Percentiles rank a stretch among this genome's conserved stretches.
Evolutionary conservation across 371 early-diverging fungal genomes (phyloP).

Genomic region (Haplosporangium sp.): DNA sequence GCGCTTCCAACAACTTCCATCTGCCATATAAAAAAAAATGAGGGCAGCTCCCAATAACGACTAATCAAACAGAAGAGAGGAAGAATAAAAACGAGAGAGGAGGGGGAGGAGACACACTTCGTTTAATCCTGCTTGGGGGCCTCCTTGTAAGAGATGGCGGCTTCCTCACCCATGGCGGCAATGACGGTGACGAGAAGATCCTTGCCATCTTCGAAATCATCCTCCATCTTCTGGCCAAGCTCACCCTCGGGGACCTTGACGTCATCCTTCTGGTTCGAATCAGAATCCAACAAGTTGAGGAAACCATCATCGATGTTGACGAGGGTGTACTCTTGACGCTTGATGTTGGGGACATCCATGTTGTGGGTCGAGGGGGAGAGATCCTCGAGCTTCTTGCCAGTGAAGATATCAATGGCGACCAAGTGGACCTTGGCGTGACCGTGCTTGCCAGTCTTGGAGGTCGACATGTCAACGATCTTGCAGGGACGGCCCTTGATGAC

Average conservation of each 20-base stretch:
- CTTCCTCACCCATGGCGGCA: constrained; percentile 96
- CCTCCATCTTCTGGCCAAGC: constrained; percentile 80
- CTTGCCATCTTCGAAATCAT: constrained; percentile 83
- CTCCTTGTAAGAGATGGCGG: constrained; percentile 79
- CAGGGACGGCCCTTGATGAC: constrained; percentile 98
- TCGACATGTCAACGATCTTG: constrained; percentile 98
- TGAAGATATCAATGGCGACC: constrained; percentile 97
- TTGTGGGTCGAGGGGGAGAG: constrained; percentile 99
- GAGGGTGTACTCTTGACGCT: constrained; percentile 86
- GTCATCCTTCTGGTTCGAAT: constrained; percentile 94
- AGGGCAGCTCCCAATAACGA: too few relatives aligned
- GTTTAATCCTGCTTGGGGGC: constrained; percentile 57
- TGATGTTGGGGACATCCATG: constrained; percentile 98
- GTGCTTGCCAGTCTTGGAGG: constrained; percentile 99
- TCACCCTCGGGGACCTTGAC: constrained; percentile 93
- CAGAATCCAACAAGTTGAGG: constrained; percentile 85
- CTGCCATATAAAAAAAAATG: too few relatives aligned
- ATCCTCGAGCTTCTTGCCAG: constrained; percentile 94
- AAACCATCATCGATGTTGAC: constrained; percentile 94
- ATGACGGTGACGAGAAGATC: constrained; percentile 87
- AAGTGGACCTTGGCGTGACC: constrained; percentile 99
- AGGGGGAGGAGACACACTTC: too few relatives aligned
- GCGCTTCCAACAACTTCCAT: too few relatives aligned
- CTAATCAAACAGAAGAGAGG: too few relatives aligned
- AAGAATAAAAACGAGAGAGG: too few relatives aligned